Evolutionary conservation across 176 grass and related monocot species (phyloP), one percentile per base, ranked within the genome.

Genomic region (Zoysia pacifica): DNA sequence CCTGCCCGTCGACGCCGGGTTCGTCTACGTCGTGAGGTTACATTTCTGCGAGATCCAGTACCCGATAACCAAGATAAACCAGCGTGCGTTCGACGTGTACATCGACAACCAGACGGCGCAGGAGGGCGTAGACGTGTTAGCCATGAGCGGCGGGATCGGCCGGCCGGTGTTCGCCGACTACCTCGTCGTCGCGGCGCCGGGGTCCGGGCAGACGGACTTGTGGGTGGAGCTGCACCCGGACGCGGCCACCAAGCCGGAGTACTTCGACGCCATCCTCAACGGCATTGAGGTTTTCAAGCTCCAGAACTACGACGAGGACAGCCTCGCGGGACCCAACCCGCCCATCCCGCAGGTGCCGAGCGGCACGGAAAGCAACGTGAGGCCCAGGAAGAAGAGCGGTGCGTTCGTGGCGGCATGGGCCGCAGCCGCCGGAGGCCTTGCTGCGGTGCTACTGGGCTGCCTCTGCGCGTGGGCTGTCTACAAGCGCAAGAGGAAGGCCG

Each of bases 21-120:
- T 91, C 89, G 68, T 44, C 85, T 91, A 87, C 66, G 9, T 84
- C 45, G 6, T 87, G 0, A 35, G 89, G 60, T 13, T 91, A 65
- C 89, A 91, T 62, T 85, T 91, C 64, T 91, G 85, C 82, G 89
- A 91, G 89, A 78, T 91, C 67, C 89, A 84, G 72, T 73, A 68
- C 69, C 85, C 77, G 38, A 67, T 91, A 6, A 87, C 72, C 6
- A 45, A 0, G 50, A 0, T 2, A 2, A 91, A 91, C 67, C 89
- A 91, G 75, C 62, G 85, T 0, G 15, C 52, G 2, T 91, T 91
- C 78, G 5, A 14, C 75, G 38, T 88, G 52, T 88, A 79, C 86
- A n/a, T 88, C 75, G 74, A 74, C 81, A 88, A 88, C 81, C 62
- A 12, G 15, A 88, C 86, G 69, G 86, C 81, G 52, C 69, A 69